These are phyloP conservation scores for Vaccinium darrowii DNA, from an alignment of 148 eudicot genomes.

Conservation along the genomic window DNA sequence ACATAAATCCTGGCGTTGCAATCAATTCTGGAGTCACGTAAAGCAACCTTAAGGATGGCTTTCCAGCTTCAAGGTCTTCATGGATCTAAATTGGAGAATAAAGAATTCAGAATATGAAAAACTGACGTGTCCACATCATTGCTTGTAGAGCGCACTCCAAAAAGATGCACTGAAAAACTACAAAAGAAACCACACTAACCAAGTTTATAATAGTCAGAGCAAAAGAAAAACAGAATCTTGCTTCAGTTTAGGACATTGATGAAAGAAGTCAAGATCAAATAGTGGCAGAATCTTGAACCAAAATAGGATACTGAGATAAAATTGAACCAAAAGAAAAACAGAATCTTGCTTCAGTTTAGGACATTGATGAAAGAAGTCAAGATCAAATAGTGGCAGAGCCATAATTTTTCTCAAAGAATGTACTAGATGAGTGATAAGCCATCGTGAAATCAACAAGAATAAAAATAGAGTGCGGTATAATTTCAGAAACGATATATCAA, in stretches of 20 bases:
- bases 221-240: background rate
- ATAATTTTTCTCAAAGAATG: background rate
- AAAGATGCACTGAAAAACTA: too few species aligned
- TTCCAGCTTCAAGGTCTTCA: conserved; percentile 84
- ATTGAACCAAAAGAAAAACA: background rate
- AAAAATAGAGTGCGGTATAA: background rate
- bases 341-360: background rate
- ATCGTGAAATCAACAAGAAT: background rate
- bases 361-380: background rate
- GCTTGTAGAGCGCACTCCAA: background rate
- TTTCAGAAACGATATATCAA: background rate
- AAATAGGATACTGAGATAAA: too few species aligned
- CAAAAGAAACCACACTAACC: background rate
- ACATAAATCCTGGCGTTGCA: conserved; percentile 76
- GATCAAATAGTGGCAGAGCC: too few species aligned
- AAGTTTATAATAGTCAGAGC: background rate
- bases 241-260: background rate
- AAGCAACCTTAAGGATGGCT: conserved; percentile 73
- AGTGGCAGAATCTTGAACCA: too few species aligned
- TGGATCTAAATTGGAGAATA: conserved; percentile 50
- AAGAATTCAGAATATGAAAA: conserved; percentile 6
- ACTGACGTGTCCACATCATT: conserved; percentile 1
- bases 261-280: background rate
- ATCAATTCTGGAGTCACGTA: conserved; percentile 95
- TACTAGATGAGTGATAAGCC: background rate